These are phyloP conservation scores for Rhizophagus clarus DNA, from an alignment of 192 early-diverging fungal species.

Conservation along the genomic window DNA sequence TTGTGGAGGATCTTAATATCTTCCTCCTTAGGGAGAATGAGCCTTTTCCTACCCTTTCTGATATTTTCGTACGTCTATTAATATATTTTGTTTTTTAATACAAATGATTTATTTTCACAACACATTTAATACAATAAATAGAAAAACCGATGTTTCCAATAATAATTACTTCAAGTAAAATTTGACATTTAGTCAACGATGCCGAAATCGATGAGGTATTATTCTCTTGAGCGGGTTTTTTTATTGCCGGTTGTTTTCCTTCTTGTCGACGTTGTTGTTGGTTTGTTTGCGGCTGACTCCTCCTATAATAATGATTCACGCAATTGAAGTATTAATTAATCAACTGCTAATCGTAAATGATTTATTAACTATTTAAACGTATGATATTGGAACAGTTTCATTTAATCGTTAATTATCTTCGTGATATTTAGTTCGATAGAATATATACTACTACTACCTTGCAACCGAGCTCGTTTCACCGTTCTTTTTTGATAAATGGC, in stretches of 20 bases:
- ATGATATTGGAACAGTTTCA: not conserved
- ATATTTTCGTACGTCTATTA: not conserved
- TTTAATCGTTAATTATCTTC: too few relatives aligned
- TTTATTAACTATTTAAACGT: too few relatives aligned
- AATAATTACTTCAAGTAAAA: not conserved
- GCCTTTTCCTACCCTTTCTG: not conserved
- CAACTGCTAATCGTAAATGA: not conserved
- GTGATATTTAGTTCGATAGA: too few relatives aligned
- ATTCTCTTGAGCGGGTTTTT: not conserved
- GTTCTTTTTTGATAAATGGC: not conserved
- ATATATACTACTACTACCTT: not conserved
- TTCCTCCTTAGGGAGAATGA: not conserved
- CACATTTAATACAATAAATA: not conserved
- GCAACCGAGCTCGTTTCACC: not conserved
- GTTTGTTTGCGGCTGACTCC: not conserved
- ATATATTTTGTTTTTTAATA: not conserved
- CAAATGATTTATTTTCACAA: not conserved
- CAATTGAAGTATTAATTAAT: not conserved
- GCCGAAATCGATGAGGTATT: too few relatives aligned
- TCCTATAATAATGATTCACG: not conserved
- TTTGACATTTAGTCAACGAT: too few relatives aligned
- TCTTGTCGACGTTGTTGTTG: too few relatives aligned
- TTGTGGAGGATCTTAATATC: not conserved
- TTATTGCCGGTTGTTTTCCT: not conserved
- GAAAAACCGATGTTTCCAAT: not conserved